Percentiles rank a stretch among this genome's conserved stretches.
phyloP scores from a whole-genome alignment of 2,329 filamentous ascomycete species.

The Botrytis elliptica region DNA sequence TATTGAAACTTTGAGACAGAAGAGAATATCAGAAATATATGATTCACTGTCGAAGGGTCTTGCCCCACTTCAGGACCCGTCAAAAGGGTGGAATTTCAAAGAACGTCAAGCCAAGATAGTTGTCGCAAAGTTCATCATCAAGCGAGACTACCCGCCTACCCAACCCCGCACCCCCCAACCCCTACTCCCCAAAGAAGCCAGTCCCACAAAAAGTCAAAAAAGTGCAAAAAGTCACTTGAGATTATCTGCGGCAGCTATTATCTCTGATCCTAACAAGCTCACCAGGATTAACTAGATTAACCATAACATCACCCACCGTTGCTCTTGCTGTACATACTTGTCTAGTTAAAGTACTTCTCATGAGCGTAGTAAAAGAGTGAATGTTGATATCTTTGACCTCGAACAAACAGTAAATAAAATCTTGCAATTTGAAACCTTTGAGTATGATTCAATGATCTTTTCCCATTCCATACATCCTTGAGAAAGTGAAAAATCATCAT shows the following conservation, averaged over 20 bases:
- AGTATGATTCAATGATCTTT: too few species aligned
- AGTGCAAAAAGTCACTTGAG: background rate
- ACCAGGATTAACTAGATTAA: too few species aligned
- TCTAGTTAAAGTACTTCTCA: too few species aligned
- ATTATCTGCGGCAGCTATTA: background rate
- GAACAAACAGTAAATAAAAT: too few species aligned
- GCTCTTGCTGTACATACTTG: too few species aligned
- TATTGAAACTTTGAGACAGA: background rate
- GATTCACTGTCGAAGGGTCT: background rate
- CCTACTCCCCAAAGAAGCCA: background rate
- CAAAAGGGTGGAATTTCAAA: background rate
- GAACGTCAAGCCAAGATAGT: background rate
- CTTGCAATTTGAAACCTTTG: too few species aligned
- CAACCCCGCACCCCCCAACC: too few species aligned
- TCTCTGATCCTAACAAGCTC: background rate
- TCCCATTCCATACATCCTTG: too few species aligned
- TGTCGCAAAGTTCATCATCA: background rate
- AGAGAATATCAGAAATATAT: background rate
- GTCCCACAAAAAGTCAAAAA: background rate
- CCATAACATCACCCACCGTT: too few species aligned
- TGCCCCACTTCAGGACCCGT: background rate
- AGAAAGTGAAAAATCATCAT: too few species aligned
- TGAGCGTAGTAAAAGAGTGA: too few species aligned
- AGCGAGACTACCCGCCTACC: background rate
- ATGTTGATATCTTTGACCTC: too few species aligned